These are phyloP conservation scores for Calonectria crousiana DNA, from an alignment of 2,329 filamentous ascomycete species.

Conservation along the genomic window DNA sequence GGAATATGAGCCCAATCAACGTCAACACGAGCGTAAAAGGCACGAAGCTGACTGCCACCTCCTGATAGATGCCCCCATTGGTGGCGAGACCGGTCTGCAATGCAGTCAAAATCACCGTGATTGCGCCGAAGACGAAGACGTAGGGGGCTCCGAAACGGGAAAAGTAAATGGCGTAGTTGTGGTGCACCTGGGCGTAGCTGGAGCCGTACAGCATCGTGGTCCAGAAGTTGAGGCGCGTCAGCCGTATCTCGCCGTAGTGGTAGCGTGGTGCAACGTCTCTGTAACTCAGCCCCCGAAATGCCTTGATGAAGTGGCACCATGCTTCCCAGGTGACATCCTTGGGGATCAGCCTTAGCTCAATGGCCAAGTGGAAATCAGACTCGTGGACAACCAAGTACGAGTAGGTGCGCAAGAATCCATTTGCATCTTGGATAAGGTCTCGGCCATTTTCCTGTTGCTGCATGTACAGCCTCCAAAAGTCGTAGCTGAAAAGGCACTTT, in stretches of 20 bases:
- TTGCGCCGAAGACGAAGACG: constrained; percentile 28
- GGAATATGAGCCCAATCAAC: constrained; percentile 1
- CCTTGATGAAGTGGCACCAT: constrained; percentile 47
- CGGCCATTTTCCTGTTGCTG: constrained; percentile 8
- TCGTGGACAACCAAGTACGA: constrained; percentile 49
- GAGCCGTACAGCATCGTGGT: constrained; percentile 6
- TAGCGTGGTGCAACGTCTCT: constrained; percentile 44
- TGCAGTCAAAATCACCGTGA: constrained; percentile 20
- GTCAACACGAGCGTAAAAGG: constrained; percentile 20
- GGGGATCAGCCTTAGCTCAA: constrained; percentile 44
- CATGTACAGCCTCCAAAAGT: constrained; percentile 48
- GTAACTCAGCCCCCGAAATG: constrained; percentile 43
- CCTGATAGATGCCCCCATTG: constrained; percentile 10
- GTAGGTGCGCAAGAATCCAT: constrained; percentile 52
- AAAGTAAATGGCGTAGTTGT: constrained; percentile 28
- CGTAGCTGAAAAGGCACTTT: constrained; percentile 48
- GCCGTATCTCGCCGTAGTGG: constrained; percentile 53
- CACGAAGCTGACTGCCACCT: background rate
- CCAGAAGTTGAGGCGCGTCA: constrained; percentile 48
- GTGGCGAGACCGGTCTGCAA: constrained; percentile 18
- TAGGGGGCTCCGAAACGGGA: constrained; percentile 19
- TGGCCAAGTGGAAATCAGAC: constrained; percentile 48
- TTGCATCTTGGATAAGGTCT: constrained; percentile 38
- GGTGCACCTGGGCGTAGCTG: constrained; percentile 12
- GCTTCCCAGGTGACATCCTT: constrained; percentile 37